Evolutionary conservation across 1,284 basidiomycete species (phyloP).

Genomic region (Puccinia horiana): DNA sequence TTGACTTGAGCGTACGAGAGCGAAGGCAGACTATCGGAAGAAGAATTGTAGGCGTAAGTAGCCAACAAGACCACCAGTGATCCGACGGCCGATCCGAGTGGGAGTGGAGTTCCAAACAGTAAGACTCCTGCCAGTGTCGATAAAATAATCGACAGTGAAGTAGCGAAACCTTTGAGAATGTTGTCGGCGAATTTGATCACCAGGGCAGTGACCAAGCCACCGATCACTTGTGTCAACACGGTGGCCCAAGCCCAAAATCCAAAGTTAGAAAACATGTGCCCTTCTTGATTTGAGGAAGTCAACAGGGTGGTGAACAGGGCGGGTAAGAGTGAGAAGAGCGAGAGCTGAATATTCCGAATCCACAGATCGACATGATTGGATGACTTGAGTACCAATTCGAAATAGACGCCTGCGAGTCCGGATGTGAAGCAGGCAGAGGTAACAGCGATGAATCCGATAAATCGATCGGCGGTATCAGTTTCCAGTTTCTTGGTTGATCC

Average conservation of each 20-base stretch:
- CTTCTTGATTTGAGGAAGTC: conserved; percentile 57
- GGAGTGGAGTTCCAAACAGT: conserved; percentile 83
- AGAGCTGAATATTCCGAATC: conserved; percentile 95
- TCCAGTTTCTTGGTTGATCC: conserved; percentile 38
- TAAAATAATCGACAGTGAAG: conserved; percentile 84
- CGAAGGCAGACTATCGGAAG: conserved; percentile 48
- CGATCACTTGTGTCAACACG: conserved; percentile 81
- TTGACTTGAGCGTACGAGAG: neutral
- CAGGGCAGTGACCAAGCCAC: conserved; percentile 81
- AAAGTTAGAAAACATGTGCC: conserved; percentile 71
- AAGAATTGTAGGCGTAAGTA: conserved; percentile 85
- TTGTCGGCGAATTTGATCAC: conserved; percentile 64
- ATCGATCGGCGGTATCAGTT: conserved; percentile 60
- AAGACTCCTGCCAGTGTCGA: conserved; percentile 86
- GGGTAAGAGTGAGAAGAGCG: conserved; percentile 86
- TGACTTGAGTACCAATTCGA: conserved; percentile 76
- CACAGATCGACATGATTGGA: conserved; percentile 69
- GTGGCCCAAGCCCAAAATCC: conserved; percentile 88
- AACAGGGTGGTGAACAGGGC: conserved; percentile 78
- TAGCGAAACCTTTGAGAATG: conserved; percentile 71
- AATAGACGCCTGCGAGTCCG: conserved; percentile 96
- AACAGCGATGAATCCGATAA: conserved; percentile 81
- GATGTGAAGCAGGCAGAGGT: conserved; percentile 90
- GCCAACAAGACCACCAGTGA: conserved; percentile 77
- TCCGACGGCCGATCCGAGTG: conserved; percentile 78